These are phyloP conservation scores for Cytospora mali DNA, from an alignment of 2,329 filamentous ascomycete genomes.

Conservation along the genomic window DNA sequence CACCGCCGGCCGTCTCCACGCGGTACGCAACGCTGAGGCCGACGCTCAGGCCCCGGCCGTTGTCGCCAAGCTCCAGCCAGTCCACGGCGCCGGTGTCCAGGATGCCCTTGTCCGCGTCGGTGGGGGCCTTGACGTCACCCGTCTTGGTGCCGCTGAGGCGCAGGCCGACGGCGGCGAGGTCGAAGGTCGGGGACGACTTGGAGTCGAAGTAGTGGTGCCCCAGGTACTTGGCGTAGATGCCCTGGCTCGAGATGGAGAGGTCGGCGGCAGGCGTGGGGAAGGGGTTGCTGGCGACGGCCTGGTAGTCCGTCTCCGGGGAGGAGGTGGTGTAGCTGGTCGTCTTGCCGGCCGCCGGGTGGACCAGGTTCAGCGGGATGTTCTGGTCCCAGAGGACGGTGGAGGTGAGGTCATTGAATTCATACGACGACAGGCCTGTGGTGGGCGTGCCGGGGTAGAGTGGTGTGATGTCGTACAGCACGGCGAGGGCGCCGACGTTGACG, in stretches of 20 bases:
- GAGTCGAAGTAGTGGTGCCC: slow-evolving; percentile 70
- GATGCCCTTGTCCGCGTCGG: slow-evolving; percentile 47
- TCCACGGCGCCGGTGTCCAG: slow-evolving; percentile 55
- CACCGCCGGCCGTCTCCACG: slow-evolving; percentile 57
- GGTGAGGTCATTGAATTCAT: slow-evolving; percentile 46
- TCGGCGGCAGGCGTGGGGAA: slow-evolving; percentile 45
- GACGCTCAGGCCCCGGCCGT: slow-evolving; percentile 32
- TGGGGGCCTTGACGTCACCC: slow-evolving; percentile 55
- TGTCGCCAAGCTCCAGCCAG: slow-evolving; percentile 53
- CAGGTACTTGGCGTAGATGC: slow-evolving; percentile 45
- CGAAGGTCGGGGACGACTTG: slow-evolving; percentile 59
- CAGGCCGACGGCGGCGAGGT: slow-evolving; percentile 46
- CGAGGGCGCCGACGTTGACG: slow-evolving; percentile 56
- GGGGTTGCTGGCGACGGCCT: slow-evolving; percentile 49
- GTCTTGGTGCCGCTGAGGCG: slow-evolving; percentile 53
- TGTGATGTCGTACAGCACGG: slow-evolving; percentile 62
- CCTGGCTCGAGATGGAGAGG: slow-evolving; percentile 41
- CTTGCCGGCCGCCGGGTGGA: slow-evolving; percentile 33
- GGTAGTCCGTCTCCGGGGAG: slow-evolving; percentile 39
- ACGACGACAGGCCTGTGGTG: slow-evolving; percentile 40
- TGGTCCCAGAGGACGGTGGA: slow-evolving; percentile 44
- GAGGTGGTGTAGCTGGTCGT: slow-evolving; percentile 33
- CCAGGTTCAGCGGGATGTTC: slow-evolving; percentile 52
- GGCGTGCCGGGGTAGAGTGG: slow-evolving; percentile 52
- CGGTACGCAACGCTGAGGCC: slow-evolving; percentile 54